phyloP scores from a whole-genome alignment of 306 rosid species.

The Erythrophleum fordii region DNA sequence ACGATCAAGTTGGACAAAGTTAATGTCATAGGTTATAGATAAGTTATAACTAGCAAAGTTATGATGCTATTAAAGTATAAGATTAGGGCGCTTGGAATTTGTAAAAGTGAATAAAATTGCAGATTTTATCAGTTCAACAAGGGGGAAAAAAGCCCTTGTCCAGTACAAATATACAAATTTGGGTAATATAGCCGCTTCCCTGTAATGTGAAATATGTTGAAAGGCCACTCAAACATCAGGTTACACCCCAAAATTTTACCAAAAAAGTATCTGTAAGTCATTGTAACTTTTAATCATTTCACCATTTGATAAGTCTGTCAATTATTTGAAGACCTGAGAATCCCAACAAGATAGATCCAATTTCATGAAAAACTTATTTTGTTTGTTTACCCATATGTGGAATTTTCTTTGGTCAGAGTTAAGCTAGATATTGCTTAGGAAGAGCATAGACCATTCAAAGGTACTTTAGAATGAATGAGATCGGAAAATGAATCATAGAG shows the following conservation, averaged over 20 bases:
- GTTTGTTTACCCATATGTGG: background rate
- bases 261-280: background rate
- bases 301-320: background rate
- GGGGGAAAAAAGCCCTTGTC: background rate
- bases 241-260: background rate
- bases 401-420: background rate
- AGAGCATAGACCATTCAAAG: background rate
- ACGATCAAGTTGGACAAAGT: background rate
- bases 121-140: background rate
- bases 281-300: background rate
- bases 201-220: background rate
- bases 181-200: background rate
- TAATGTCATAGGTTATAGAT: background rate
- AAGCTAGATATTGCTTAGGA: background rate
- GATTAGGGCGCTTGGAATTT: background rate
- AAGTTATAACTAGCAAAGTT: background rate
- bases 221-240: background rate
- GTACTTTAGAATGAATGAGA: background rate
- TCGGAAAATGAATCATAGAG: background rate
- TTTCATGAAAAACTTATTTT: background rate
- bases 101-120: background rate
- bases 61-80: no score
- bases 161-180: background rate
- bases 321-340: background rate
- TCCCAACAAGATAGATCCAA: background rate